These are phyloP conservation scores for Heliocybe sulcata DNA, from an alignment of 1,284 basidiomycete species.

Conservation along the genomic window DNA sequence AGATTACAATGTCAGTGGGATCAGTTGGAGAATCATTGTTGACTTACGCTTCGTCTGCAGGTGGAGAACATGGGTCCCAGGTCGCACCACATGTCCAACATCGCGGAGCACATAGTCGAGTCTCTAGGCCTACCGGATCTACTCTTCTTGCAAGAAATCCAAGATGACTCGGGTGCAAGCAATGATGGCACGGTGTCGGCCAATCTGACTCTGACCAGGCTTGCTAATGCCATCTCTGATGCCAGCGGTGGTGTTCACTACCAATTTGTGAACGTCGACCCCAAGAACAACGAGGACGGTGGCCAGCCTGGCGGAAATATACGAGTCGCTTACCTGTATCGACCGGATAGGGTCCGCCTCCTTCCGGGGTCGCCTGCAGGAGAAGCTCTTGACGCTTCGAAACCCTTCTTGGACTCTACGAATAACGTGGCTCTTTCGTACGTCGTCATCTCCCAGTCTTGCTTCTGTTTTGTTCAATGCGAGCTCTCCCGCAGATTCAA, in stretches of 20 bases:
- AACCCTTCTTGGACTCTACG: conserved; percentile 26
- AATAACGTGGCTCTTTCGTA: conserved; percentile 42
- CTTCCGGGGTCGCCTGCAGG: conserved; percentile 41
- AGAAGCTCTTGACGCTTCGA: conserved; percentile 37
- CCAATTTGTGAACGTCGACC: conserved; percentile 41
- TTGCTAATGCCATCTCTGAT: conserved; percentile 42
- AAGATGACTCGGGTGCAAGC: conserved; percentile 51
- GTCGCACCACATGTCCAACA: conserved; percentile 35
- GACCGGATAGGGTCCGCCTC: conserved; percentile 41
- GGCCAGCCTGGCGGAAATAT: conserved; percentile 63
- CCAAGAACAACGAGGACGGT: conserved; percentile 51
- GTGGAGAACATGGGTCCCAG: conserved; percentile 54
- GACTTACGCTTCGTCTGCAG: conserved; percentile 18
- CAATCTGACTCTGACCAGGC: conserved; percentile 43
- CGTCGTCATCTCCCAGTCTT: conserved; percentile 10
- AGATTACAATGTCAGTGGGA: conserved; percentile 46
- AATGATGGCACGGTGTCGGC: conserved; percentile 50
- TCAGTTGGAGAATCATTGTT: not conserved
- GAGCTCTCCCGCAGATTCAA: conserved; percentile 36
- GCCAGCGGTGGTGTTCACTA: conserved; percentile 35
- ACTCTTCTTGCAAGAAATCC: conserved; percentile 61
- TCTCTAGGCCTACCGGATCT: conserved; percentile 51
- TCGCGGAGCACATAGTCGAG: conserved; percentile 50
- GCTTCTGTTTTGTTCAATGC: not conserved
- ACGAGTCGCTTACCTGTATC: conserved; percentile 50